Conservation (phyloP, 1,139 yeast genomes). For the Zygoascus meyerae region DNA sequence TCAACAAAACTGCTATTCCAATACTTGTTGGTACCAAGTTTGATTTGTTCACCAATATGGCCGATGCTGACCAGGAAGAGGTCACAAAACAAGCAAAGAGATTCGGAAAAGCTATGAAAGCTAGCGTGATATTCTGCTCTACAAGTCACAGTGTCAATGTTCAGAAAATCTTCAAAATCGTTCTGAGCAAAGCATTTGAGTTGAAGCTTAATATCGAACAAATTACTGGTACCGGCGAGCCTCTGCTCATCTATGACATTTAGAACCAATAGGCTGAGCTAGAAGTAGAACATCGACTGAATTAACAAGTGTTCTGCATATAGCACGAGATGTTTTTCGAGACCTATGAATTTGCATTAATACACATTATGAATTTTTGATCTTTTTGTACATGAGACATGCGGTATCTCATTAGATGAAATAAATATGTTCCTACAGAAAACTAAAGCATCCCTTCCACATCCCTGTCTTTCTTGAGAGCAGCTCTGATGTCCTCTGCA, state of each 20-base stretch:
- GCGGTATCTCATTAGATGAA: neutral
- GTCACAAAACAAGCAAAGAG: constrained; percentile 79
- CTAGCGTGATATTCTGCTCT: constrained; percentile 85
- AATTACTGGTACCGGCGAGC: constrained; percentile 79
- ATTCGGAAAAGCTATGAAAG: constrained; percentile 87
- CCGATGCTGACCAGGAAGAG: constrained; percentile 77
- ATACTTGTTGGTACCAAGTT: constrained; percentile 91
- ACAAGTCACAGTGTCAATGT: constrained; percentile 91
- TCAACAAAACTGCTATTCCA: constrained; percentile 87
- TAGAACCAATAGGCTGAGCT: constrained; percentile 24
- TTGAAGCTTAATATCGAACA: constrained; percentile 80
- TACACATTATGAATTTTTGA: neutral
- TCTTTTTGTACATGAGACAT: neutral
- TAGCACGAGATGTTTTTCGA: no score
- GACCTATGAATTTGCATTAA: neutral
- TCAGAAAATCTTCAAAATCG: constrained; percentile 88
- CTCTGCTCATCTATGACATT: constrained; percentile 62
- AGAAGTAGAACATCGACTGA: neutral
- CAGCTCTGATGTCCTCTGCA: constrained; percentile 60
- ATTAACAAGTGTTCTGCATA: neutral
- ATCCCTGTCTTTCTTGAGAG: constrained; percentile 50
- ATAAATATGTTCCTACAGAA: neutral
- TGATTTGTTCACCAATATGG: constrained; percentile 67
- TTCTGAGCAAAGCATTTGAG: constrained; percentile 88
- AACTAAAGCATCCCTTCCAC: constrained; percentile 32